Conservation (phyloP, 495 filamentous ascomycete species). For the Amniculicola lignicola region DNA sequence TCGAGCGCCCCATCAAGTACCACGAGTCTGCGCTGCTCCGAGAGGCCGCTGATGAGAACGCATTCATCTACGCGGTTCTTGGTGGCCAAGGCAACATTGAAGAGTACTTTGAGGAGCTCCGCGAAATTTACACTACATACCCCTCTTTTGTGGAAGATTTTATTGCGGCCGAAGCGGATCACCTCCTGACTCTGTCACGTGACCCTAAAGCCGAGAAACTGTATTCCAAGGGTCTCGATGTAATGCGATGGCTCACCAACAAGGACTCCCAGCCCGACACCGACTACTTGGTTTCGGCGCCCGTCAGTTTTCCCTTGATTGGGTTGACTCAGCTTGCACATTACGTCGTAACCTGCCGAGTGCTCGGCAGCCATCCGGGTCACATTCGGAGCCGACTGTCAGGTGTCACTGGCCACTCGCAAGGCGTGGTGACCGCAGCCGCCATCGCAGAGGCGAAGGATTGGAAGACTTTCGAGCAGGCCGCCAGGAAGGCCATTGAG, state of each 20-base stretch:
- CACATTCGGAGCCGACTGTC: conserved; percentile 74
- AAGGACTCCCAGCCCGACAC: conserved; percentile 85
- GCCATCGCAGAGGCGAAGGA: conserved; percentile 79
- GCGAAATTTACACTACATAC: conserved; percentile 86
- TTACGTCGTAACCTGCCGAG: conserved; percentile 87
- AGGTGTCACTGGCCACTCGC: conserved; percentile 94
- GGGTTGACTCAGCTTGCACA: conserved; percentile 93
- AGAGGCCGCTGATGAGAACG: conserved; percentile 73
- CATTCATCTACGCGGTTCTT: conserved; percentile 84
- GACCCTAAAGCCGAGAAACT: conserved; percentile 88
- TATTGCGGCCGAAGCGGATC: conserved; percentile 70
- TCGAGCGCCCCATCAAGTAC: conserved; percentile 74
- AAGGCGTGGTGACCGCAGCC: conserved; percentile 92
- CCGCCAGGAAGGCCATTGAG: conserved; percentile 72
- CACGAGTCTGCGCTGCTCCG: conserved; percentile 92
- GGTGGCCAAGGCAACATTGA: conserved; percentile 99
- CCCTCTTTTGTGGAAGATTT: conserved; percentile 84
- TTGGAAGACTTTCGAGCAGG: conserved; percentile 84
- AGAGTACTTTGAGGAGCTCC: conserved; percentile 97
- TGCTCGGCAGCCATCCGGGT: conserved; percentile 80
- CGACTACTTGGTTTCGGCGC: conserved; percentile 94
- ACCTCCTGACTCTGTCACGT: conserved; percentile 77
- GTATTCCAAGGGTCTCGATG: conserved; percentile 90
- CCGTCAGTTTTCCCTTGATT: conserved; percentile 95
- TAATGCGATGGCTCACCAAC: conserved; percentile 87